These are phyloP conservation scores for Scedosporium boydii DNA, from an alignment of 2,329 filamentous ascomycete species.

Conservation along the genomic window DNA sequence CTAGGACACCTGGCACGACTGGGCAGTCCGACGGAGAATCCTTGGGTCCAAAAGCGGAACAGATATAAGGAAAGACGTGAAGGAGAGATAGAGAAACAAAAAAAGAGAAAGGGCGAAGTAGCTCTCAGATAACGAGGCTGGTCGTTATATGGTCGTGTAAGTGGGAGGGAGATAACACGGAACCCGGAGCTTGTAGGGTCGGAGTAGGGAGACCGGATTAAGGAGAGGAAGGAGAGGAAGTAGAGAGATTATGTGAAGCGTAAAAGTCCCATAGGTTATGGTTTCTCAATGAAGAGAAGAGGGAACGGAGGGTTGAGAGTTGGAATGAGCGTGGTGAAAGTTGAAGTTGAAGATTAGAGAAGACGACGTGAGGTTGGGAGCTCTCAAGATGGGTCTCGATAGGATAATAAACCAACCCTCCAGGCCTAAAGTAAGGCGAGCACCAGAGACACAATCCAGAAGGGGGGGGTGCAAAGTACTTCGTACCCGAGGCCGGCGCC, in stretches of 20 bases:
- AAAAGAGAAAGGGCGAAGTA: constrained; percentile 1
- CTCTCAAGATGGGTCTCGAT: constrained; percentile 3
- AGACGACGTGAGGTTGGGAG: constrained; percentile 3
- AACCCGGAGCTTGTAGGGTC: neutral
- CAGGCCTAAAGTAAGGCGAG: constrained; percentile 4
- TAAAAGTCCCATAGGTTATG: neutral
- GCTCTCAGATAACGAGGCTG: neutral
- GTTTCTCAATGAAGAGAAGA: constrained; percentile 1
- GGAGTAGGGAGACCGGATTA: neutral
- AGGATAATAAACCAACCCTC: constrained; percentile 3
- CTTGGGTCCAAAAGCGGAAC: neutral
- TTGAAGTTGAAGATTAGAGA: constrained; percentile 1
- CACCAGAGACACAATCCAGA: neutral
- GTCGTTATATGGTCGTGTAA: constrained; percentile 2
- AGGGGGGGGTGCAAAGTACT: neutral
- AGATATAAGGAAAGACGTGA: neutral
- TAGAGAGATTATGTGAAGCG: neutral
- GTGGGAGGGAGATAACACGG: neutral
- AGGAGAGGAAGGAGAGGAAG: constrained; percentile 2
- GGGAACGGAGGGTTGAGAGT: neutral
- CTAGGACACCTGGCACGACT: neutral
- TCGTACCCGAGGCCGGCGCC: neutral
- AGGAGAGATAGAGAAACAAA: neutral
- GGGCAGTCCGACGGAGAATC: neutral
- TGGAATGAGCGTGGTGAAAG: constrained; percentile 6